Percentiles rank a stretch among this genome's conserved stretches.
phyloP scores from a whole-genome alignment of 768 basidiomycete genomes.

The Dentipellis fragilis region DNA sequence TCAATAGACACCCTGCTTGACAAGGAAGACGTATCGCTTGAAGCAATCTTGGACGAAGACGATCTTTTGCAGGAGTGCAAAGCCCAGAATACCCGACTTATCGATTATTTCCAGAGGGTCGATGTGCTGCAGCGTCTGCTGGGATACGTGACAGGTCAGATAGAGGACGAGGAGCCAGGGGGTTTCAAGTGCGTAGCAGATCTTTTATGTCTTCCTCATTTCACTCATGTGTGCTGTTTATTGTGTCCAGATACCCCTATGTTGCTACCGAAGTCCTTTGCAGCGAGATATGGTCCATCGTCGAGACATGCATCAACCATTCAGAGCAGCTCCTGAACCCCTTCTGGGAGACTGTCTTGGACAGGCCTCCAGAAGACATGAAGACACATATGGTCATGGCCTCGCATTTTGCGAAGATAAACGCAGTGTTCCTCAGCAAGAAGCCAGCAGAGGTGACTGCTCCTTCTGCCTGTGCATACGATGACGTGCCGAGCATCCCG shows the following conservation, averaged over 20 bases:
- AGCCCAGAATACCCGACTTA: slow-evolving; percentile 80
- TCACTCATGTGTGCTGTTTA: not conserved
- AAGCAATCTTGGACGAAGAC: slow-evolving; percentile 87
- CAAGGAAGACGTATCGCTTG: slow-evolving; percentile 82
- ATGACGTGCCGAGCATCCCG: slow-evolving; percentile 21
- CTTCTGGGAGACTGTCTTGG: slow-evolving; percentile 88
- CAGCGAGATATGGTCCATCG: slow-evolving; percentile 91
- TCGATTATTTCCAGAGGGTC: slow-evolving; percentile 76
- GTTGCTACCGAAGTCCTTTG: slow-evolving; percentile 92
- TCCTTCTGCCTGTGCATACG: slow-evolving; percentile 15
- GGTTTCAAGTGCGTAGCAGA: slow-evolving; percentile 63
- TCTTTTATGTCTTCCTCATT: slow-evolving; percentile 1
- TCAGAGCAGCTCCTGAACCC: slow-evolving; percentile 64
- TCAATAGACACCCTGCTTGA: slow-evolving; percentile 85
- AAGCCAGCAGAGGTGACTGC: slow-evolving; percentile 76
- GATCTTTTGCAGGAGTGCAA: slow-evolving; percentile 95
- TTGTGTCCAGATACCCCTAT: slow-evolving; percentile 59
- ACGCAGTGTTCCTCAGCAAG: slow-evolving; percentile 78
- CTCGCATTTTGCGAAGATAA: slow-evolving; percentile 91
- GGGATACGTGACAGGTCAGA: slow-evolving; percentile 80
- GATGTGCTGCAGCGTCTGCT: slow-evolving; percentile 75
- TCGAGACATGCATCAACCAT: slow-evolving; percentile 76
- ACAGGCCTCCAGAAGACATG: slow-evolving; percentile 76
- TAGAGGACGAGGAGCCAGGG: slow-evolving; percentile 70
- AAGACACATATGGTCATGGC: slow-evolving; percentile 81